Conservation (phyloP, 371 early-diverging fungal species). For the Blastocladiella emersonii region DNA sequence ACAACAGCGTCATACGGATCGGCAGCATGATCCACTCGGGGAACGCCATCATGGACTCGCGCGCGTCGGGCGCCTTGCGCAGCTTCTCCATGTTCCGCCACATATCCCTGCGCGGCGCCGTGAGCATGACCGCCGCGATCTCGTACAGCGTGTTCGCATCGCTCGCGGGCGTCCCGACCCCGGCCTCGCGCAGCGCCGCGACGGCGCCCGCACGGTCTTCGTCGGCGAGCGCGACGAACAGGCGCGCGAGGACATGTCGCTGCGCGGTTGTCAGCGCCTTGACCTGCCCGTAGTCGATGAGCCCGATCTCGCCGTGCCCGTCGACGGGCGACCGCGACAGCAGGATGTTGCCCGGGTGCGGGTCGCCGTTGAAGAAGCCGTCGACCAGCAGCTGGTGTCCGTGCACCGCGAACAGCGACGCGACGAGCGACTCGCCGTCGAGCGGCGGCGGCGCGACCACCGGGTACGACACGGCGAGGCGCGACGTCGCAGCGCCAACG, state of each 20-base stretch:
- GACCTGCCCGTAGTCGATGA: conserved; percentile 5
- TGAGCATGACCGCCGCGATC: neutral
- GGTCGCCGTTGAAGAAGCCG: conserved; percentile 4
- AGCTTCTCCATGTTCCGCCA: neutral
- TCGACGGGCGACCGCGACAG: neutral
- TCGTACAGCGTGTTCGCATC: neutral
- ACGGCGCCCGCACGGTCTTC: neutral
- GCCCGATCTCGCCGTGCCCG: neutral
- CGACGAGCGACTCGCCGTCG: neutral
- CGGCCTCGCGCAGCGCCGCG: neutral
- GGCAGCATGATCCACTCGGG: neutral
- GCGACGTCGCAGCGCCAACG: neutral
- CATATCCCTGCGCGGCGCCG: neutral
- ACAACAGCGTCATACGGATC: neutral
- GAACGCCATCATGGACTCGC: neutral
- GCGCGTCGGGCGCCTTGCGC: neutral
- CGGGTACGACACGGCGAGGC: neutral
- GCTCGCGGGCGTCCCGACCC: neutral
- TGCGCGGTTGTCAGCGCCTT: neutral
- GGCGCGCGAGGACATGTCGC: neutral
- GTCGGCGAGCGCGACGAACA: neutral
- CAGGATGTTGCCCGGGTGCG: conserved; percentile 4
- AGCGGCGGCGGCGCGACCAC: neutral
- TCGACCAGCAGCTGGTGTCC: neutral
- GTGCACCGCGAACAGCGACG: neutral